Evolutionary conservation across 257 asterid genomes (phyloP).

Genomic region (Misopates orontium): DNA sequence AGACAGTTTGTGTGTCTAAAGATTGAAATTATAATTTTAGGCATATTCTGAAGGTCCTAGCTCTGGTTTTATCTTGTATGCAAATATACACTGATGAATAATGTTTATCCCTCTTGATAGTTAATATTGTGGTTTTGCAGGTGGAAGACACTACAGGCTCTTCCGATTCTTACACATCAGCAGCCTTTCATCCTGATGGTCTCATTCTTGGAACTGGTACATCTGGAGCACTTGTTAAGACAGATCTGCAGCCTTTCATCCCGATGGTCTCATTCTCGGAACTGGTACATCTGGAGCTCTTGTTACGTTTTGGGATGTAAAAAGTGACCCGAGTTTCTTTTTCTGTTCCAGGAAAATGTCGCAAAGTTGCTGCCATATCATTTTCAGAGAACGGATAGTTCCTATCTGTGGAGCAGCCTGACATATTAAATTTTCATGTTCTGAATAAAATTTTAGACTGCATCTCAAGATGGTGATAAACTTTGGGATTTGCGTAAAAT

Average conservation of each 20-base stretch:
- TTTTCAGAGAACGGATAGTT: slow-evolving; percentile 99
- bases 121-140: slow-evolving; percentile 40
- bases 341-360: slow-evolving; percentile 64
- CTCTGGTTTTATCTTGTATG: slow-evolving; percentile 20
- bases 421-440: slow-evolving; percentile 11
- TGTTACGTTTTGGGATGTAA: slow-evolving; percentile 99
- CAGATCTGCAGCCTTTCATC: too few species aligned
- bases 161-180: slow-evolving; percentile 79
- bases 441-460: too few species aligned
- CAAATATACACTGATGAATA: not conserved
- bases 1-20: slow-evolving; percentile 95
- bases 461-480: too few species aligned
- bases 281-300: too few species aligned
- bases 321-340: slow-evolving; percentile 31
- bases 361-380: slow-evolving; percentile 84
- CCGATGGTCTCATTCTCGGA: too few species aligned
- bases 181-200: slow-evolving; percentile 99
- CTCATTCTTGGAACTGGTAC: slow-evolving; percentile 98
- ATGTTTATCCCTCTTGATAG: not conserved
- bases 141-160: slow-evolving; percentile 73
- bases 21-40: slow-evolving; percentile 67
- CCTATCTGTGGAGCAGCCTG: slow-evolving; percentile 57
- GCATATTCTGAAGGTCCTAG: slow-evolving; percentile 70
- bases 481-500: too few species aligned
- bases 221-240: slow-evolving; percentile 65